Evolutionary conservation across 2,329 filamentous ascomycete genomes (phyloP).

Genomic region (Monosporascus cannonballus): DNA sequence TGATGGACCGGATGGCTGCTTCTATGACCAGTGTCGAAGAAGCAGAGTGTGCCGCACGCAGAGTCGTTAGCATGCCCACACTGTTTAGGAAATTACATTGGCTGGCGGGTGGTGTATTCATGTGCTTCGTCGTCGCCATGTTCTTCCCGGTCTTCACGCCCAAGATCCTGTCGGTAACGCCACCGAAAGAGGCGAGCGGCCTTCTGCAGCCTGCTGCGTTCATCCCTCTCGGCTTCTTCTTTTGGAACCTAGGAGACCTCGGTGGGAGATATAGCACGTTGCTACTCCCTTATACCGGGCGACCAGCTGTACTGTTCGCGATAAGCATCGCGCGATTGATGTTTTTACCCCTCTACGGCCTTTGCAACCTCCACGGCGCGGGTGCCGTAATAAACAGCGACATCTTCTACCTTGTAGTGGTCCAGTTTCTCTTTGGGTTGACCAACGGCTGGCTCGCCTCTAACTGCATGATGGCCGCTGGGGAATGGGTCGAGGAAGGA

Average conservation of each 20-base stretch:
- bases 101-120: slow-evolving; percentile 68
- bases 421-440: slow-evolving; percentile 78
- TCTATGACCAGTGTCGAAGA: slow-evolving; percentile 47
- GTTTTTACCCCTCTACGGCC: slow-evolving; percentile 78
- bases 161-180: slow-evolving; percentile 49
- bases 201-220: slow-evolving; percentile 72
- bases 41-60: slow-evolving; percentile 44
- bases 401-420: slow-evolving; percentile 76
- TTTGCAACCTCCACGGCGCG: slow-evolving; percentile 79
- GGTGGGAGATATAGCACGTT: slow-evolving; percentile 63
- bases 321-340: slow-evolving; percentile 58
- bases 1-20: slow-evolving; percentile 42
- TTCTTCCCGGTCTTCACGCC: slow-evolving; percentile 89
- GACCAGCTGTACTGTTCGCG: slow-evolving; percentile 62
- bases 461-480: slow-evolving; percentile 86
- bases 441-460: slow-evolving; percentile 84
- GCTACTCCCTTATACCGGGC: slow-evolving; percentile 47
- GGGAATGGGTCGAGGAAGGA: slow-evolving; percentile 71
- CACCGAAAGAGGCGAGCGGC: slow-evolving; percentile 36
- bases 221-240: slow-evolving; percentile 82
- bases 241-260: slow-evolving; percentile 91
- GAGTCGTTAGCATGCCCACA: slow-evolving; percentile 48
- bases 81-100: slow-evolving; percentile 76
- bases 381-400: slow-evolving; percentile 75
- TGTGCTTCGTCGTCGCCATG: slow-evolving; percentile 84